A percentile compares a stretch with the other conserved stretches of the same genome.
Evolutionary conservation across 495 filamentous ascomycete genomes (phyloP).

Genomic region (Delitschia confertaspora): DNA sequence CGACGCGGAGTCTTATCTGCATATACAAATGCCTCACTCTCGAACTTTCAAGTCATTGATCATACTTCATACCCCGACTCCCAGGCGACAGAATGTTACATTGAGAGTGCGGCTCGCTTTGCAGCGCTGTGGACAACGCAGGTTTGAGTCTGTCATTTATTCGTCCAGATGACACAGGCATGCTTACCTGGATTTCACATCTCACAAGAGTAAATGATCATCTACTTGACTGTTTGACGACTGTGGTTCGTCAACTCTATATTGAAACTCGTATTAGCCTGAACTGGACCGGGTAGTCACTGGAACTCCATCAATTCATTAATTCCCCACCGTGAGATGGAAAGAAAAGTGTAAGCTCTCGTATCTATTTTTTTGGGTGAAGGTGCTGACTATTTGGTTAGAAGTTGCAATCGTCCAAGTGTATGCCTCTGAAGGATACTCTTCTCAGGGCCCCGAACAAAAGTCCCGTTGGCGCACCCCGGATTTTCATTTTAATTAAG

Average conservation of each 20-base stretch:
- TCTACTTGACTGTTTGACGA: constrained; percentile 4
- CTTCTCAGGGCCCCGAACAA: no score
- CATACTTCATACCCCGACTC: constrained; percentile 14
- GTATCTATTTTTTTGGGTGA: not conserved
- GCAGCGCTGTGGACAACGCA: constrained; percentile 10
- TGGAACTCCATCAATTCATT: constrained; percentile 6
- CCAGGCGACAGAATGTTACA: constrained; percentile 15
- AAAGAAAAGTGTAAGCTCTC: not conserved
- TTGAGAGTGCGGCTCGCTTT: constrained; percentile 10
- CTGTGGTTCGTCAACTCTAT: constrained; percentile 2
- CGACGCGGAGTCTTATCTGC: constrained; percentile 18
- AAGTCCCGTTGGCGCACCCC: not conserved
- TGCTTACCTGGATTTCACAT: constrained; percentile 17
- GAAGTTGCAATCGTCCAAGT: constrained; percentile 1
- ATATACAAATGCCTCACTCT: constrained; percentile 22
- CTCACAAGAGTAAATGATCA: not conserved
- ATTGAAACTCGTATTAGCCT: constrained; percentile 18
- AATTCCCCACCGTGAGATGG: not conserved
- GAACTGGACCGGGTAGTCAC: constrained; percentile 6
- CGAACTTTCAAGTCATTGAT: not conserved
- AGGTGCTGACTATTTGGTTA: not conserved
- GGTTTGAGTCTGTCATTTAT: constrained; percentile 5
- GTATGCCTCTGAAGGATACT: no score
- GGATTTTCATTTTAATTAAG: not conserved
- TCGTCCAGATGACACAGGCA: not conserved